Evolutionary conservation across 2,329 filamentous ascomycete genomes (phyloP).

Genomic region (Furcasterigmium furcatum): DNA sequence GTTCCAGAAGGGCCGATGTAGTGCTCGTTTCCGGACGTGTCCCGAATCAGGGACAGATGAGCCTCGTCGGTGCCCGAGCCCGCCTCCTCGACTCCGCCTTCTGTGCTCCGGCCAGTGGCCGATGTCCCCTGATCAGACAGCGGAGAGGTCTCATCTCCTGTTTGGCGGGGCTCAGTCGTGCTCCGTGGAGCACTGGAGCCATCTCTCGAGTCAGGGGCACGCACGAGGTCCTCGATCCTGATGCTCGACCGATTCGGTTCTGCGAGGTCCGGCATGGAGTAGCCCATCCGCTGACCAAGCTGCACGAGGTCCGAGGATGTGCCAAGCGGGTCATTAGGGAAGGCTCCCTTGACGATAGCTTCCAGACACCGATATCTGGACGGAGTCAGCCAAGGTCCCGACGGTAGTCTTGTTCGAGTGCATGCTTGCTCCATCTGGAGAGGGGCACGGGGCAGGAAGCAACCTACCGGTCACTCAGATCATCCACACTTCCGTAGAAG

Average conservation of each 20-base stretch:
- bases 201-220: conserved; percentile 1
- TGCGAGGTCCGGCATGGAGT: conserved; percentile 27
- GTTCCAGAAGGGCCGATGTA: conserved; percentile 33
- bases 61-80: conserved; percentile 12
- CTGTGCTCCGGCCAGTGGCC: not conserved
- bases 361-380: conserved; percentile 29
- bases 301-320: conserved; percentile 23
- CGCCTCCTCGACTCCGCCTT: not conserved
- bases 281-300: conserved; percentile 24
- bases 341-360: conserved; percentile 28
- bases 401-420: no score
- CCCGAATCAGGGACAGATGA: conserved; percentile 21
- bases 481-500: conserved; percentile 32
- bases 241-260: conserved; percentile 10
- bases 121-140: conserved; percentile 1
- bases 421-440: not conserved
- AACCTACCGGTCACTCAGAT: conserved; percentile 28
- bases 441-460: not conserved
- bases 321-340: conserved; percentile 24
- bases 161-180: not conserved
- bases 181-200: not conserved
- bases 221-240: conserved; percentile 13
- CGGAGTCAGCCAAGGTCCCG: not conserved
- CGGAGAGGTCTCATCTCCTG: not conserved
- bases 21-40: conserved; percentile 28